These are phyloP conservation scores for Sordariomycetes sp. DNA, from an alignment of 2,329 filamentous ascomycete species.

Conservation along the genomic window DNA sequence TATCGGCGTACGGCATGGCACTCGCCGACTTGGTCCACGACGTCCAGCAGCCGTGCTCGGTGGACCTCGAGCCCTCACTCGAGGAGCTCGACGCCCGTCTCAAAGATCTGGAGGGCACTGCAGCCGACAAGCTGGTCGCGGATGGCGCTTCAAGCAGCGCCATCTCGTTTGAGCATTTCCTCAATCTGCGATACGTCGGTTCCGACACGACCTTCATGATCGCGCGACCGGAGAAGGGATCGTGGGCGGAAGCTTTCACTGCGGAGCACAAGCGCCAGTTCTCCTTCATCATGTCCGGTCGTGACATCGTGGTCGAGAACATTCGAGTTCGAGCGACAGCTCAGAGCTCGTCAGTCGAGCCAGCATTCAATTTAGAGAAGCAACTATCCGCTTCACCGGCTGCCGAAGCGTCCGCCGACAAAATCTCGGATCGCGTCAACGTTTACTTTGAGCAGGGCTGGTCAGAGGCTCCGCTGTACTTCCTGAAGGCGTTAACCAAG, in stretches of 20 bases:
- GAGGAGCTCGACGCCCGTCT: constrained; percentile 46
- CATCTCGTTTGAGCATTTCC: constrained; percentile 18
- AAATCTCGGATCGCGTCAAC: constrained; percentile 44
- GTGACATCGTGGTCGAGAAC: constrained; percentile 30
- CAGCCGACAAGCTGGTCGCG: constrained; percentile 4
- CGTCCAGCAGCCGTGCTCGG: constrained; percentile 65
- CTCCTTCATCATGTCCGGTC: constrained; percentile 23
- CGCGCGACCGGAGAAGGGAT: constrained; percentile 1
- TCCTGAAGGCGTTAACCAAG: constrained; percentile 26
- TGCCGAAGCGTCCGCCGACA: constrained; percentile 7
- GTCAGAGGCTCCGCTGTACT: constrained; percentile 45
- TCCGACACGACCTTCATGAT: constrained; percentile 31
- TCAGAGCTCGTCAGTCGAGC: constrained; percentile 13
- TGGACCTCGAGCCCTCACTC: constrained; percentile 52
- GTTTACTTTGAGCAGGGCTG: constrained; percentile 70
- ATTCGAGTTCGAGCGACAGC: constrained; percentile 30
- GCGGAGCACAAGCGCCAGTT: constrained; percentile 30
- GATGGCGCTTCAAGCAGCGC: constrained; percentile 1
- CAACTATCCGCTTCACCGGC: constrained; percentile 3
- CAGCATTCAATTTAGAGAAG: constrained; percentile 4
- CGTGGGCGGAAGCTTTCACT: constrained; percentile 19
- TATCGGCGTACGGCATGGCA: constrained; percentile 24
- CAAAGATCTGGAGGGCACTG: constrained; percentile 2
- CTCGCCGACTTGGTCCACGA: constrained; percentile 89
- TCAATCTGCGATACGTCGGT: constrained; percentile 33